Evolutionary conservation across 2,329 filamentous ascomycete species (phyloP), one percentile per base, ranked within the genome.

Genomic region (Neofusicoccum parvum): DNA sequence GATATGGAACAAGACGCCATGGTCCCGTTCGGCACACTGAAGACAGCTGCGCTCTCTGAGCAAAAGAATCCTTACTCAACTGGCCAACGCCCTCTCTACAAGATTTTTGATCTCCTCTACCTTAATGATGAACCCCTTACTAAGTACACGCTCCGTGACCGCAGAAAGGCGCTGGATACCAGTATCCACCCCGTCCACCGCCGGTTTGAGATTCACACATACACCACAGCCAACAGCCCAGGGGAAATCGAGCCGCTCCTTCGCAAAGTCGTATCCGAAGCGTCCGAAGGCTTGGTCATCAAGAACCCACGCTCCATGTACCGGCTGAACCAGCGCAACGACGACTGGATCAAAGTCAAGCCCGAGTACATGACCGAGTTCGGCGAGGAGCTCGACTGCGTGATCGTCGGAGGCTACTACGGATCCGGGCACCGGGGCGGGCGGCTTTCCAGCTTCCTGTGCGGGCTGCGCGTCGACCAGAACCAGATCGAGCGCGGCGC

Each of bases 321-420:
- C 75, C 86, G 88, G 6, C 84, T 98, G 10, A 97, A 96, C 73
- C 91, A 92, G 70, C 90, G 95, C 54, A 95, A 96, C 72, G 92
- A 96, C 71, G 92, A 97, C 77, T 99, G 95, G 95, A 90, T 97
- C 80, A 99, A 99, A 76, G 94, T 99, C 9, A 99, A 99, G 73
- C 95, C 95, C 1, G 95, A 99, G 69, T 99, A 99, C 77, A 97
- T 98, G 94, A 89, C 89, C 2, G 94, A 97, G 68, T 97, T 95
- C 75, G 95, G 95, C 67, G 94, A 98, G 78, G 92, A 90, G 0
- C 86, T 99, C 3, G 95, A 99, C 75, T 92, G 93, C 69, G 81
- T 97, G 14, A 84, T 99, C 15, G 87, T 99, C 62, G 95, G 94
- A 64, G 95, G 92, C 9, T 98, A 97, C 79, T 99, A 92, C 75